Conservation (phyloP, 495 filamentous ascomycete species). For the Rhizodiscina lignyota region DNA sequence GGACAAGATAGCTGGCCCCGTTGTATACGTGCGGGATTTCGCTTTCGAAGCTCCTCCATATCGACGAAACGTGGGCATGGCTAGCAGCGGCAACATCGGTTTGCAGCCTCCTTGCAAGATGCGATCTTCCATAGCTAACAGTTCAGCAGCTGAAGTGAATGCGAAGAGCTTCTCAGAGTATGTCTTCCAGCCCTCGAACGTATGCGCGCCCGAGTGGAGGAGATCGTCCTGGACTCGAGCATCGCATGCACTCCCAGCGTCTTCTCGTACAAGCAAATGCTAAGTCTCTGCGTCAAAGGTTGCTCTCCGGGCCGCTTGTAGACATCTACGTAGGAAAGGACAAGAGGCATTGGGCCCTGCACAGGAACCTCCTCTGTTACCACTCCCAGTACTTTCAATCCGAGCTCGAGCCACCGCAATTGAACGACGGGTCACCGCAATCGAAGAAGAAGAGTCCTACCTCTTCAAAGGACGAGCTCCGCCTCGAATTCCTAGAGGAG, state of each 20-base stretch:
- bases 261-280: constrained; percentile 11
- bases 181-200: too few species aligned
- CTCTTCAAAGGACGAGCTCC: constrained; percentile 2
- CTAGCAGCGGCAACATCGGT: constrained; percentile 2
- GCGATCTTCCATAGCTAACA: background rate
- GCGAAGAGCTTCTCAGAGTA: background rate
- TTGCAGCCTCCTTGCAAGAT: constrained; percentile 24
- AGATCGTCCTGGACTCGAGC: constrained; percentile 6
- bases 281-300: constrained; percentile 22
- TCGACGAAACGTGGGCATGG: background rate
- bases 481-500: constrained; percentile 24
- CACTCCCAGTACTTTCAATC: constrained; percentile 27
- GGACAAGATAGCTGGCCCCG: too few species aligned
- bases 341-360: constrained; percentile 26
- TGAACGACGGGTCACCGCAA: constrained; percentile 1
- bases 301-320: constrained; percentile 29
- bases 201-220: background rate
- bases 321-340: constrained; percentile 28
- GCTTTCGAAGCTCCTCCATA: background rate
- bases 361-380: constrained; percentile 29
- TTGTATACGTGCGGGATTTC: constrained; percentile 2
- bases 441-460: background rate
- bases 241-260: constrained; percentile 11
- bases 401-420: constrained; percentile 16
- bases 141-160: background rate